Base-by-base conservation (phyloP, 768 basidiomycete species). In the Hygrophoropsis aurantiaca region DNA sequence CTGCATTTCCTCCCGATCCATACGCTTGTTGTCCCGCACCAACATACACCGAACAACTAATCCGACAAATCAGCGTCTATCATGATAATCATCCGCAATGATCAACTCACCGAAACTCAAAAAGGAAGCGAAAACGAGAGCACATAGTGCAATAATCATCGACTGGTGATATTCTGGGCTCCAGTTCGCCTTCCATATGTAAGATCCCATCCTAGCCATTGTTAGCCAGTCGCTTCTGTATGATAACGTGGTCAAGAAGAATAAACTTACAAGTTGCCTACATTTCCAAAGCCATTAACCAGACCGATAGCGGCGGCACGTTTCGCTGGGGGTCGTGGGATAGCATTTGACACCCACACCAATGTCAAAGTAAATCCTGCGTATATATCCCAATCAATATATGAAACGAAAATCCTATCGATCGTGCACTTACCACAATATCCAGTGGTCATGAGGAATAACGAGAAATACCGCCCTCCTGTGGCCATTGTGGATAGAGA, bases 391-490 rank as follows among this genome's bases (percentile, higher is more conserved):
- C 13, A 33, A 10, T 42, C 13, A 18, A 23, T 16, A 43, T 11
- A 43, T 27, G 4, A 7, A n/a, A 3, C 11, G 37, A 10, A 21
- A 18, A 35, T 19, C n/a, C n/a, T n/a, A 38, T n/a, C 10, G 10
- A 5, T 7, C 18, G 42, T 11, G 11, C 4, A 47, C 63, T 21
- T 34, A 67, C 75, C 75, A 4, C 64, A 64, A 51, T 77, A 79
- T 41, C 83, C 82, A 42, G 65, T 61, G 0, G 83, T 74, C 81
- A 86, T 83, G 25, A 85, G 67, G 63, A 84, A 85, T 60, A 85
- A 62, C 1, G 80, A 73, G 21, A 85, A 68, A 52, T 85, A 85
- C 44, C 83, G 75, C 1, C 71, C 81, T 0, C 63, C 73, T n/a
- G 72, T 71, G 3, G 62, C 66, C 65, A 72, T 72, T 0, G 82